phyloP scores from a whole-genome alignment of 129 eudicot species.

The Flaveria brownii region DNA sequence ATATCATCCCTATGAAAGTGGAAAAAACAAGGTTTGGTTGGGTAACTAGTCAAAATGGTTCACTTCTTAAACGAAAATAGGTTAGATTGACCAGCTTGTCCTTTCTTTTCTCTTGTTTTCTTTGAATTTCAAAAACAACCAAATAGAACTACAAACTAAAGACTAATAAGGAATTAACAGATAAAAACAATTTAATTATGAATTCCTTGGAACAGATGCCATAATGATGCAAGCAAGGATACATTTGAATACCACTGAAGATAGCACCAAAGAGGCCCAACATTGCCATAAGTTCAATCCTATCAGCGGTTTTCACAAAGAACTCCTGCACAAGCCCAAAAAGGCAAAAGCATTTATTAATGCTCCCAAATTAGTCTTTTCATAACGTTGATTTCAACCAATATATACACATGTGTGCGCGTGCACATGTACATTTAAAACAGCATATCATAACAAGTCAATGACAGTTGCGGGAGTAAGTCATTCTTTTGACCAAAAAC shows the following conservation, averaged over 20 bases:
- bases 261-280: constrained; percentile 92
- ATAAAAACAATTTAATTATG: background rate
- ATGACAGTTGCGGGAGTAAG: background rate
- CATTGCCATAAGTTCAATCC: constrained; percentile 92
- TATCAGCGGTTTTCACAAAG: constrained; percentile 83
- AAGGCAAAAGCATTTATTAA: background rate
- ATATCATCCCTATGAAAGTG: background rate
- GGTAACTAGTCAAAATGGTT: background rate
- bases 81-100: background rate
- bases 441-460: constrained; percentile 2
- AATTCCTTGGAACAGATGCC: no score
- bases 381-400: background rate
- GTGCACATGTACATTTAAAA: background rate
- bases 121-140: background rate
- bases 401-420: background rate
- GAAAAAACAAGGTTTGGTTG: background rate
- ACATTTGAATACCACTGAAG: constrained; percentile 85
- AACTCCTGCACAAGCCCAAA: constrained; percentile 59
- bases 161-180: background rate
- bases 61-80: background rate
- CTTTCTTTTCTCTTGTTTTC: background rate
- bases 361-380: background rate
- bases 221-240: constrained; percentile 46
- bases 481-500: constrained; percentile 2
- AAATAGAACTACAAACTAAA: background rate